Base-by-base conservation (phyloP, 805 yeast genomes). In the Hanseniaspora lachancei region DNA sequence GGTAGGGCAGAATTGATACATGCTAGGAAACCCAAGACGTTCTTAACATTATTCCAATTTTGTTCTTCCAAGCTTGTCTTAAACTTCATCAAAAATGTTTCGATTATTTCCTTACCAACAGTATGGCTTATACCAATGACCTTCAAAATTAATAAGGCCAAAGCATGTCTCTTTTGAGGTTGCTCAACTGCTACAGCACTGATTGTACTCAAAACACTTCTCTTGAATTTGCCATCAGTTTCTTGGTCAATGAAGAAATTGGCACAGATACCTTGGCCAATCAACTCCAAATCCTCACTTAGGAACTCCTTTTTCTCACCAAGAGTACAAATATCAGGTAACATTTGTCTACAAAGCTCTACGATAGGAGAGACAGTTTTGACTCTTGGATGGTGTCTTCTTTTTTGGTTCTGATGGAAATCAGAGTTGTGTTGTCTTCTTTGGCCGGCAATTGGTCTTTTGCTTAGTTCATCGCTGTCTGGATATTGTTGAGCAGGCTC, bases 151-250 rank as follows among this genome's bases (percentile, higher is more conserved):
- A 88, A 72, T 9, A 82, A 79, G 29, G 88, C 77, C 57, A 91
- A 68, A n/a, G 82, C 77, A 15, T 82, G 79, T 58, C 84, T 77
- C 66, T 89, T 93, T 60, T 89, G 95, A 0, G 99, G 97, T 68
- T 91, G 96, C 68, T 93, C 97, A 32, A 78, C 69, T 12, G 84
- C 74, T 46, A 86, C 77, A 2, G 95, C 86, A 55, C 77, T 76
- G 27, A 89, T 64, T 2, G 86, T 84, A 49, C 76, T 74, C 58
- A 86, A 69, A 21, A 86, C 70, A 3, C 83, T 78, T 36, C 69
- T 70, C 58, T 86, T 74, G 59, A 83, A 77, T 52, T 74, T 74
- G 5, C 56, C 56, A 46, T 39, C 56, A 3, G 49, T 53, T 29
- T 53, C 50, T 23, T 23, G 29, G 55, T 82, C 82, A 59, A 74